Evolutionary conservation across 805 yeast species (phyloP), one percentile per base, ranked within the genome.

Genomic region (Candida montana): DNA sequence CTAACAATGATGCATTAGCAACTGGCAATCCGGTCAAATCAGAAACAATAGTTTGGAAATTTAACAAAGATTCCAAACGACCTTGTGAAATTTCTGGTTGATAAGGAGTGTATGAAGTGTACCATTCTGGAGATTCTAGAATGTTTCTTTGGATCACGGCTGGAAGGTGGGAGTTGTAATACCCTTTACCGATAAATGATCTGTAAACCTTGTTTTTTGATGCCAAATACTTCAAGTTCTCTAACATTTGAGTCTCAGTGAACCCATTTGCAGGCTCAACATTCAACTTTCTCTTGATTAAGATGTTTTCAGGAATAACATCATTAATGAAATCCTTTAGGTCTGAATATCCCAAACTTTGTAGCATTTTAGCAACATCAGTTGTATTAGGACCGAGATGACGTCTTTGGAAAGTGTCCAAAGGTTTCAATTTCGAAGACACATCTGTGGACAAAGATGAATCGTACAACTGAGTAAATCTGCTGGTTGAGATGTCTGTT

Each of bases 31-130:
- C 99, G 0, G 99, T 93, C 50, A 93, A 72, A 46, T 93, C 95
- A 23, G 89, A 65, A 13, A 93, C 72, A 57, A 91, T 71, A n/a
- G 99, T 93, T 67, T 93, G 99, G 67, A 76, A 93, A 64, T 93
- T 93, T 48, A 93, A 69, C 48, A 93, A 69, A 18, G 93, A 79
- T 66, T 91, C 96, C 54, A 93, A 73, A 54, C 99, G 79, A 41
- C 99, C 99, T 65, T 93, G 99, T 1, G 96, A 84, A 44, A 93
- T 90, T 63, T 93, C 99, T 1, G 99, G 96, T 68, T 93, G 99
- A 63, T 93, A 93, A 28, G 99, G 99, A 19, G 99, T 93, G 62
- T 93, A 93, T 1, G 97, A 88, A 17, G 99, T 93, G 71, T 93
- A 93, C 99, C 99, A 93, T 59, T 89, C 96, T 6, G 99, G 99